Percentiles rank a stretch among this genome's conserved stretches.
phyloP scores from a whole-genome alignment of 495 filamentous ascomycete genomes.

The Neurospora cerealis region DNA sequence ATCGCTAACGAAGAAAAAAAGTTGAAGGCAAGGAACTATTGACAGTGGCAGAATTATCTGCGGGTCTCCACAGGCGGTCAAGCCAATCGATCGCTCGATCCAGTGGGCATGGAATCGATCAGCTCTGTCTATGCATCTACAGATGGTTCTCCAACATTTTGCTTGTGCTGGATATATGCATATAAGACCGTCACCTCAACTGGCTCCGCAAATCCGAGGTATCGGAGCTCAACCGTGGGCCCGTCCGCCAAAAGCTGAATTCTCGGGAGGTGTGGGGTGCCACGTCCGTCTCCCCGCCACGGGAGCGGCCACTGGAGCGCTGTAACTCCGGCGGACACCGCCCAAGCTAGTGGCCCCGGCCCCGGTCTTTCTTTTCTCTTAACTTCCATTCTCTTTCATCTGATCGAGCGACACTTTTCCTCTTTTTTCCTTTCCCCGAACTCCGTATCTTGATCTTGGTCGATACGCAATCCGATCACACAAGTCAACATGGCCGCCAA shows the following conservation, averaged over 20 bases:
- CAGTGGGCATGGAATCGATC: not conserved
- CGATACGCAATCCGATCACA: not conserved
- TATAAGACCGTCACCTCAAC: not conserved
- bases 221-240: not conserved
- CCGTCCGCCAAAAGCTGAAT: not conserved
- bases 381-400: not conserved
- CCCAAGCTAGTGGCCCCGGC: constrained; percentile 1
- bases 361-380: not conserved
- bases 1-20: constrained; percentile 17
- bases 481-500: constrained; percentile 21
- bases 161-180: not conserved
- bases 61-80: constrained; percentile 1
- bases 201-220: not conserved
- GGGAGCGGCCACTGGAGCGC: not conserved
- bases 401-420: not conserved
- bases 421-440: not conserved
- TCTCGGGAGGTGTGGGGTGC: not conserved
- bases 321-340: not conserved
- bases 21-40: constrained; percentile 4
- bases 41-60: constrained; percentile 10
- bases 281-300: not conserved
- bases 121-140: not conserved
- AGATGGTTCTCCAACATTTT: not conserved
- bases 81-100: not conserved
- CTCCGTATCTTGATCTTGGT: not conserved